phyloP scores from a whole-genome alignment of 2,329 filamentous ascomycete species.

The Orbilia brochopaga region DNA sequence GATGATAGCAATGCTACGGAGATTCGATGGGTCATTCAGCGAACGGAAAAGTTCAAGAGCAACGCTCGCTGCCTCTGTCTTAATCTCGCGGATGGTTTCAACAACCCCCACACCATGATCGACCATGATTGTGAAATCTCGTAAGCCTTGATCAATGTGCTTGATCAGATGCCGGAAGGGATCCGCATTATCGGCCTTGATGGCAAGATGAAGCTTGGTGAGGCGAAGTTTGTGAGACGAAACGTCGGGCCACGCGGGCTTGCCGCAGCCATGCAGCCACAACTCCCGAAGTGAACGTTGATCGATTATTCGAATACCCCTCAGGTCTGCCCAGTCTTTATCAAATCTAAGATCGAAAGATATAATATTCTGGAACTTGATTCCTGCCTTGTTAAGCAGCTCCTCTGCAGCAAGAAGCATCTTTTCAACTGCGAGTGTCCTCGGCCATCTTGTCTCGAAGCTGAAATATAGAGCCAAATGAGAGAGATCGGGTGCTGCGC shows the following conservation, averaged over 20 bases:
- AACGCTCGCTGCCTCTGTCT: too few species aligned
- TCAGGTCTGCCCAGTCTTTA: too few species aligned
- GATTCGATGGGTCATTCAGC: background rate
- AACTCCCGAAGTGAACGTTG: background rate
- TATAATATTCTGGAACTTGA: too few species aligned
- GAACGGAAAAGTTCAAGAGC: background rate
- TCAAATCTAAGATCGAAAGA: too few species aligned
- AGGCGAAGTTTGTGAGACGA: background rate
- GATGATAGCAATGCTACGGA: background rate
- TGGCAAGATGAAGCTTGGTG: background rate
- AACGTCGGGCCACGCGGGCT: background rate
- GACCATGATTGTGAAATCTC: background rate
- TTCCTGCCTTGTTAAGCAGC: too few species aligned
- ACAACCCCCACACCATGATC: too few species aligned
- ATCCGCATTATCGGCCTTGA: background rate
- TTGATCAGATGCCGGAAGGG: background rate
- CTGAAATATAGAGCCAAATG: background rate
- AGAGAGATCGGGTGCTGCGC: background rate
- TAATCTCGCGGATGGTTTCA: too few species aligned
- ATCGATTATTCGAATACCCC: too few species aligned
- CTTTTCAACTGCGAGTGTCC: too few species aligned
- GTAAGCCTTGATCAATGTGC: background rate
- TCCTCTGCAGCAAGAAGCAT: too few species aligned
- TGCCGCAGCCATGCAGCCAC: background rate
- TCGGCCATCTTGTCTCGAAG: too few species aligned